Conservation (phyloP, 805 yeast species). For the Ogataea ganodermae region DNA sequence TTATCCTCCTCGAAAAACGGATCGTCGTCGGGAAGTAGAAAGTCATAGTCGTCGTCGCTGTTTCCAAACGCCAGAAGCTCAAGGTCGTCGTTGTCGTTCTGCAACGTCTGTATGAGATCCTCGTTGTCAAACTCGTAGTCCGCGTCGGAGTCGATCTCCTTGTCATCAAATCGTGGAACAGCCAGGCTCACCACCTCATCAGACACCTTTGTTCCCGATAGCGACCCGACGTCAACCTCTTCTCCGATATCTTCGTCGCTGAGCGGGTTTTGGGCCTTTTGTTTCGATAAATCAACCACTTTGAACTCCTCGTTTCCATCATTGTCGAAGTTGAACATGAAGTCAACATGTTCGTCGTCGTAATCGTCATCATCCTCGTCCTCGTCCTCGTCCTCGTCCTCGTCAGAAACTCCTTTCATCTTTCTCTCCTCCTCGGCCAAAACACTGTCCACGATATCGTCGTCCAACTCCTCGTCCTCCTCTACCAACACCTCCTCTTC, state of each 20-base stretch:
- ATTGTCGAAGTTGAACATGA: constrained; percentile 40
- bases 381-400: constrained; percentile 29
- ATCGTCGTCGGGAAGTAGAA: constrained; percentile 29
- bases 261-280: constrained; percentile 10
- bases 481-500: constrained; percentile 17
- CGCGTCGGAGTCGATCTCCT: constrained; percentile 53
- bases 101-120: constrained; percentile 42
- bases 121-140: constrained; percentile 62
- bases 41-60: constrained; percentile 37
- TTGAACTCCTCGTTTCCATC: constrained; percentile 39
- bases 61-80: constrained; percentile 38
- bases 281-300: constrained; percentile 13
- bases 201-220: constrained; percentile 29
- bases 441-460: constrained; percentile 44
- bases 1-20: constrained; percentile 51
- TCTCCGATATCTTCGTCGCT: constrained; percentile 66
- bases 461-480: constrained; percentile 43
- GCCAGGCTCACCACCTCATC: constrained; percentile 38
- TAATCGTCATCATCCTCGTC: constrained; percentile 35
- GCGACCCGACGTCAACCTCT: constrained; percentile 38
- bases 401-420: constrained; percentile 29
- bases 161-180: constrained; percentile 54
- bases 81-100: constrained; percentile 41
- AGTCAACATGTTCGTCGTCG: constrained; percentile 33
- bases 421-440: constrained; percentile 44